Percentiles rank a stretch among this genome's conserved stretches.
Evolutionary conservation across 23 red algal genomes (phyloP).

Genomic region (Gracilaria gracilis): DNA sequence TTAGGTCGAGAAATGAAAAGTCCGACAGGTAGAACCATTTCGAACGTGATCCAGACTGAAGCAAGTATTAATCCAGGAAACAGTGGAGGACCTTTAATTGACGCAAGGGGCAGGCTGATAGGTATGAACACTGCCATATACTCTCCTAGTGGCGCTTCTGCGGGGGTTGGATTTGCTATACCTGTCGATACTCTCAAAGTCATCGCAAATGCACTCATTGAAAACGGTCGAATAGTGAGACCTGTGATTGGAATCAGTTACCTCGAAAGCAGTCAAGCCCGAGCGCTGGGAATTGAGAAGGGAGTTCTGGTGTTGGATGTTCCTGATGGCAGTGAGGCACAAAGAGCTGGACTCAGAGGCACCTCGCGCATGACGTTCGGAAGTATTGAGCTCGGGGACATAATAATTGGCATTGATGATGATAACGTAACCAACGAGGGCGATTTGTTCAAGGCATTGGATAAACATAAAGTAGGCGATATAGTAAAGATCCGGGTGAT

Average conservation of each 20-base stretch:
- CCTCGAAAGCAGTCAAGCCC: slow-evolving; percentile 92
- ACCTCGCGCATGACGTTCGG: slow-evolving; percentile 84
- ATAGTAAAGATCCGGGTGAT: slow-evolving; percentile 71
- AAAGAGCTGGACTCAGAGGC: slow-evolving; percentile 88
- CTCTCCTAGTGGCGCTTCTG: slow-evolving; percentile 82
- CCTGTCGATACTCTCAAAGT: slow-evolving; percentile 93
- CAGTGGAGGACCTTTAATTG: slow-evolving; percentile 92
- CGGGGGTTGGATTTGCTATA: slow-evolving; percentile 98
- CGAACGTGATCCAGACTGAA: slow-evolving; percentile 98
- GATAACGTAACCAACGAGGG: slow-evolving; percentile 80
- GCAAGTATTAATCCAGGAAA: slow-evolving; percentile 97
- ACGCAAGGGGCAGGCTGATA: slow-evolving; percentile 87
- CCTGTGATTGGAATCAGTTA: slow-evolving; percentile 98
- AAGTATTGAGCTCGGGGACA: slow-evolving; percentile 82
- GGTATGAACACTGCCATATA: slow-evolving; percentile 99
- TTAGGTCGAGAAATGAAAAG: slow-evolving; percentile 95
- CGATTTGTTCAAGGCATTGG: slow-evolving; percentile 93
- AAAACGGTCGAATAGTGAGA: slow-evolving; percentile 89
- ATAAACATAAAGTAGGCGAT: slow-evolving; percentile 93
- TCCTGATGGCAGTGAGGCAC: slow-evolving; percentile 72
- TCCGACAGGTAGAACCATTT: slow-evolving; percentile 93
- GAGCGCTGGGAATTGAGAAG: slow-evolving; percentile 84
- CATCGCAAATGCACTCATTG: slow-evolving; percentile 91
- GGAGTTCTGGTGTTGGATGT: slow-evolving; percentile 96
- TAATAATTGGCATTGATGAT: slow-evolving; percentile 91